phyloP scores from a whole-genome alignment of 164 flowering plant genomes.

The Chimonanthus salicifolius region DNA sequence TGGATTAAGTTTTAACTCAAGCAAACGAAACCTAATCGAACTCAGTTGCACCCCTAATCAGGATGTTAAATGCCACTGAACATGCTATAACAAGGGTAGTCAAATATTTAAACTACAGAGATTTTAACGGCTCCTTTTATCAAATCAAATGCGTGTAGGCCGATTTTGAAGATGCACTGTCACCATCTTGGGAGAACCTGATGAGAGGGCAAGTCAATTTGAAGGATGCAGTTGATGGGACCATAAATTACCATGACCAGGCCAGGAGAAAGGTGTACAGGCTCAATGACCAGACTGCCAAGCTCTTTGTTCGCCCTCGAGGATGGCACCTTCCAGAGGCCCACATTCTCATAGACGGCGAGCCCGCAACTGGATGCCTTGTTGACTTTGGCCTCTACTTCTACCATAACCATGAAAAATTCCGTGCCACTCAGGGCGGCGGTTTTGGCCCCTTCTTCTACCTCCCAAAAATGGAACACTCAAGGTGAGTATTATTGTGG shows the following conservation, averaged over 20 bases:
- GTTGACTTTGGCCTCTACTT: slow-evolving; percentile 93
- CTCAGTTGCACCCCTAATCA: too few relatives aligned
- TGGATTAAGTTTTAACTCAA: too few relatives aligned
- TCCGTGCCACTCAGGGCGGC: slow-evolving; percentile 58
- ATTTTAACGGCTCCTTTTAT: neutral
- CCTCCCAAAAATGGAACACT: slow-evolving; percentile 92
- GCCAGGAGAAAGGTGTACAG: slow-evolving; percentile 73
- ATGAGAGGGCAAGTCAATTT: slow-evolving; percentile 46
- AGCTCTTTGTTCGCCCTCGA: slow-evolving; percentile 85
- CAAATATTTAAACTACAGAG: too few relatives aligned
- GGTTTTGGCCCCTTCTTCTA: slow-evolving; percentile 96
- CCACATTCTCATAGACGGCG: slow-evolving; percentile 77
- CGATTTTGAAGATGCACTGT: slow-evolving; percentile 85
- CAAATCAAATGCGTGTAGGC: slow-evolving; percentile 36
- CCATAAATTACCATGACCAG: slow-evolving; percentile 67
- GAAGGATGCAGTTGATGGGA: slow-evolving; percentile 83
- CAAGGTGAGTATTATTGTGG: slow-evolving; percentile 40
- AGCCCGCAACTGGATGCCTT: slow-evolving; percentile 80
- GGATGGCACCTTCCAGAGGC: slow-evolving; percentile 97
- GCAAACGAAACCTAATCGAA: too few relatives aligned
- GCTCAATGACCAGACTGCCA: slow-evolving; percentile 74
- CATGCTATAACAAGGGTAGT: too few relatives aligned
- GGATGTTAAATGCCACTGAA: too few relatives aligned
- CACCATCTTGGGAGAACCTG: slow-evolving; percentile 92
- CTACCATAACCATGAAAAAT: slow-evolving; percentile 60